Evolutionary conservation across 2,329 filamentous ascomycete genomes (phyloP), one percentile per base, ranked within the genome.

Genomic region (Pestalotiopsis sp.): DNA sequence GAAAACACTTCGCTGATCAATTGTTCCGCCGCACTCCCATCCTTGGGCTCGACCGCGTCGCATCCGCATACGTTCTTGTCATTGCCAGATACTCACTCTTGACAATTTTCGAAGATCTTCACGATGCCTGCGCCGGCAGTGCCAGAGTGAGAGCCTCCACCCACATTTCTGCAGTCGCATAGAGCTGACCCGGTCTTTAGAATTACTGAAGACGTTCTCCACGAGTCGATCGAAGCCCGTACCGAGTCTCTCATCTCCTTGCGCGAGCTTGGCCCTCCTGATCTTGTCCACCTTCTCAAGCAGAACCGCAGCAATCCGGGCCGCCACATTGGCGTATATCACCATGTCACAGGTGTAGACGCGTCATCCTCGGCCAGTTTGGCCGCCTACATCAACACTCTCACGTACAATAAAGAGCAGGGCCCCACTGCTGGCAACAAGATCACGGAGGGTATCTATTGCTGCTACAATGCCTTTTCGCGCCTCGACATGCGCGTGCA

Each of bases 381-480:
- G 69, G 96, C 96, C 56, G 96, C 96, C 74, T 99, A 99, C 82
- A 97, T 99, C 83, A 99, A 98, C 82, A 98, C 95, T 52, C 87
- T 99, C 70, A 98, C 95, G 60, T 97, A 98, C 82, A 70, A 67
- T 64, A 92, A 92, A 72, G 93, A 95, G 66, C 90, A 92, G 72
- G 93, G 95, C 73, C 94, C 93, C 78, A 86, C 92, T 13, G 87
- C 86, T 68, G 85, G 86, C 70, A 89, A 93, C 78, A 98, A 98
- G 83, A 96, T 98, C 68, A 92, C 94, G 9, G 96, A 97, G 72
- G 96, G 96, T 4, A 86, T 97, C 52, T 98, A 98, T 82, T 98
- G 96, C 83, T 99, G 96, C 82, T 99, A 99, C 87, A 99, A 99
- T 93, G 96, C 96, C 73, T 98, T 99, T 81, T 98, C 96, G 4